Evolutionary conservation across 192 early-diverging fungal species (phyloP), one percentile per base, ranked within the genome.

Genomic region (Backusella mclennaniae): DNA sequence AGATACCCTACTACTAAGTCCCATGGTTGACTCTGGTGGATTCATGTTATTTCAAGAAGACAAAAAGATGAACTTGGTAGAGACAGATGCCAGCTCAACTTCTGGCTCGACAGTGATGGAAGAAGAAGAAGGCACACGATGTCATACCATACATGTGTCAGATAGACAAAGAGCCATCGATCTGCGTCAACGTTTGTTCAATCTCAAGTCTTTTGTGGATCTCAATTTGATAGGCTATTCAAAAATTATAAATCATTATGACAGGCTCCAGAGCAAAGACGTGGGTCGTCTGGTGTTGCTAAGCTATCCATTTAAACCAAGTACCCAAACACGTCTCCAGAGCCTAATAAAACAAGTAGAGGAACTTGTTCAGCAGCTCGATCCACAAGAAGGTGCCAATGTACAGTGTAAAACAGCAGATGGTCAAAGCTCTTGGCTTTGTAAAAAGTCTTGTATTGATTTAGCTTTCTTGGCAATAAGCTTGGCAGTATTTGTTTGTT

Each of bases 171-270:
- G 21, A 4, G 66, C 89, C 0, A 88, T 92, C 56, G 90, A 95
- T 67, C 82, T 96, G 66, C 97, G 92, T 80, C 92, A 96, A 49
- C 78, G 89, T 59, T 85, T 97, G 1, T 90, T 89, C 29, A 95
- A 97, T 74, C 86, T 99, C 14, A 93, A 94, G 38, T 92, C 94
- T 6, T 99, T 92, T 79, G 93, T 92, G 35, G 90, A 93, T 53
- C 88, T 97, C 53, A 97, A 99, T 88, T 84, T 90, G 79, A 97
- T 94, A 0, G 97, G 95, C 19, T 99, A 96, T 80, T 84, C 87
- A 84, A 99, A 99, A 83, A 96, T 97, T 79, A 83, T 97, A 26
- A 99, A 99, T 85, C 97, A 99, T 86, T 99, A 93, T 78, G 97
- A 98, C 84, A 98, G 7, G 85, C 89, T 46, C 84, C 74, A 63